A percentile compares a stretch with the other conserved stretches of the same genome.
These are phyloP conservation scores for Candida saitoana DNA, from an alignment of 805 yeast genomes.

Conservation along the genomic window DNA sequence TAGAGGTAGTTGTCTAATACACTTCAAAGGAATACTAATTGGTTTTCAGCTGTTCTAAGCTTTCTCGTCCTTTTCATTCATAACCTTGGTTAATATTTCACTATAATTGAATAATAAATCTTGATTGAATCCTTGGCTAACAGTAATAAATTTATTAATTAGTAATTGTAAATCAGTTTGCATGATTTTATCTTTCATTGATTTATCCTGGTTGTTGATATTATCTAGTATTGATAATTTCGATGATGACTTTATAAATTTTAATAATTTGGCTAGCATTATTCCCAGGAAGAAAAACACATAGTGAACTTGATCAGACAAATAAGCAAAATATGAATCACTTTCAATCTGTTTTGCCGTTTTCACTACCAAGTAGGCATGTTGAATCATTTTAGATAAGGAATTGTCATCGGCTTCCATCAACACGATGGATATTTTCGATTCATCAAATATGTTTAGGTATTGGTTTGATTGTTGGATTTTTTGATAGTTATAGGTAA, in stretches of 20 bases:
- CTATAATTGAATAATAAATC: neutral
- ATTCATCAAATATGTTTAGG: constrained; percentile 13
- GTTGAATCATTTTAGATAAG: constrained; percentile 34
- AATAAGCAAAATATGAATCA: constrained; percentile 59
- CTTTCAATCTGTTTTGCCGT: constrained; percentile 38
- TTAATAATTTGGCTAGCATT: constrained; percentile 25
- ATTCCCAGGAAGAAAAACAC: constrained; percentile 42
- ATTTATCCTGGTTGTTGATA: neutral
- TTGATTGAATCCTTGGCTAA: neutral
- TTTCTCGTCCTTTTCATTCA: neutral
- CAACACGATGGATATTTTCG: constrained; percentile 21
- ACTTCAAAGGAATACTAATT: no score
- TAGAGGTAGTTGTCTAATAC: no score
- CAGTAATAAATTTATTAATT: neutral
- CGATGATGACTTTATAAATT: neutral
- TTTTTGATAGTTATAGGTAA: constrained; percentile 31
- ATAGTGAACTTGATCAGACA: constrained; percentile 69
- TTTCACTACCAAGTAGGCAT: constrained; percentile 39
- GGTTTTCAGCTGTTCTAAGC: no score
- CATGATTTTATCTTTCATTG: constrained; percentile 6
- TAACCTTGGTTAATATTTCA: neutral
- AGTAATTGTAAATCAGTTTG: constrained; percentile 1
- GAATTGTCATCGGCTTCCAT: constrained; percentile 22
- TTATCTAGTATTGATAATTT: constrained; percentile 4
- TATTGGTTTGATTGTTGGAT: constrained; percentile 3